Percentiles rank a stretch among this genome's conserved stretches.
Conservation (phyloP, 768 basidiomycete species). For the Rhodocollybia butyracea region DNA sequence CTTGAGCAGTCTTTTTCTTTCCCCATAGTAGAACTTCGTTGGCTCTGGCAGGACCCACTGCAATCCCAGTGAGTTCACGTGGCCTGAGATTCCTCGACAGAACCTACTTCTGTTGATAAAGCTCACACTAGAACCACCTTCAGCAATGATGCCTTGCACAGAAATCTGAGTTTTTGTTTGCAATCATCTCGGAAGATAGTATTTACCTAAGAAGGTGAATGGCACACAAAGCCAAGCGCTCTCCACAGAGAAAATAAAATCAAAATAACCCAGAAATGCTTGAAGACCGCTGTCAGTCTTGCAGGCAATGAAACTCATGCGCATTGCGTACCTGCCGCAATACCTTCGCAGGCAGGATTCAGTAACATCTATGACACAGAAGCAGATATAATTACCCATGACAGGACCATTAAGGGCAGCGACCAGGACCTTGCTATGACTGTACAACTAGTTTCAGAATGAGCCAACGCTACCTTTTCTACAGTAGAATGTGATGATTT, state of each 20-base stretch:
- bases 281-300: neutral
- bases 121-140: slow-evolving; percentile 67
- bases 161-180: neutral
- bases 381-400: slow-evolving; percentile 44
- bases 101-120: slow-evolving; percentile 63
- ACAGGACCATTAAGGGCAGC: slow-evolving; percentile 75
- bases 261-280: slow-evolving; percentile 72
- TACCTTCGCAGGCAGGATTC: slow-evolving; percentile 37
- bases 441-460: slow-evolving; percentile 45
- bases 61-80: neutral
- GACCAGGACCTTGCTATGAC: slow-evolving; percentile 66
- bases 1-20: slow-evolving; percentile 58
- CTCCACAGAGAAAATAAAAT: slow-evolving; percentile 68
- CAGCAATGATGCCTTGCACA: slow-evolving; percentile 54
- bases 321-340: slow-evolving; percentile 50
- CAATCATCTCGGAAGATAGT: slow-evolving; percentile 2
- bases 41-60: slow-evolving; percentile 68
- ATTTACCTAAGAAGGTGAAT: slow-evolving; percentile 60
- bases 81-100: neutral
- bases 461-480: neutral
- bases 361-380: neutral
- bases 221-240: slow-evolving; percentile 61
- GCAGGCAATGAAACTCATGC: neutral
- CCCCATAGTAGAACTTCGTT: slow-evolving; percentile 73
- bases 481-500: neutral